Evolutionary conservation across 257 asterid species (phyloP).

Genomic region (Fraxinus pennsylvanica): DNA sequence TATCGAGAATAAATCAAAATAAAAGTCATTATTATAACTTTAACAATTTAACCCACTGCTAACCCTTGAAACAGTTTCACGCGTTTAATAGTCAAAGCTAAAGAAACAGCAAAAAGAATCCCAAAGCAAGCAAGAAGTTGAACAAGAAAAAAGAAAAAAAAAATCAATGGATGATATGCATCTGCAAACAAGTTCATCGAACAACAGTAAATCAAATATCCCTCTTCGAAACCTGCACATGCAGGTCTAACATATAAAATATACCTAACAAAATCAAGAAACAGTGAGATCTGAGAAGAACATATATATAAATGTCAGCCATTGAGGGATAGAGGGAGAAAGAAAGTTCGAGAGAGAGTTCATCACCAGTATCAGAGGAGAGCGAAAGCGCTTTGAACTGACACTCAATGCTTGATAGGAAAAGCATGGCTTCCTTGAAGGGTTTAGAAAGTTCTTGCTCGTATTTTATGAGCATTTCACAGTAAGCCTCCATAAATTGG

Average conservation of each 20-base stretch:
- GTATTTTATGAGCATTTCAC: constrained; percentile 87
- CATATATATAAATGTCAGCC: constrained; percentile 17
- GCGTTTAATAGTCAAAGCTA: constrained; percentile 22
- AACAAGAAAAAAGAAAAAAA: neutral
- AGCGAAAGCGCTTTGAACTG: constrained; percentile 78
- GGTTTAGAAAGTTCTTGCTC: constrained; percentile 96
- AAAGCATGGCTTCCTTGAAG: constrained; percentile 92
- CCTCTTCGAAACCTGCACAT: constrained; percentile 66
- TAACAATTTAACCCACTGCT: neutral
- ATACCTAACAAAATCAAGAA: constrained; percentile 32
- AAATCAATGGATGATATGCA: constrained; percentile 30
- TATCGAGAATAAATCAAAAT: neutral
- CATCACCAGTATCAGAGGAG: constrained; percentile 58
- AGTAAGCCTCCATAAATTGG: constrained; percentile 97
- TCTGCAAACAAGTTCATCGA: constrained; percentile 29
- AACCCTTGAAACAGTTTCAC: constrained; percentile 22
- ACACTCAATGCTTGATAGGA: constrained; percentile 71
- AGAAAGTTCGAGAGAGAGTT: neutral
- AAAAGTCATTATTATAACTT: neutral
- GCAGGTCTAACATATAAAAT: constrained; percentile 30
- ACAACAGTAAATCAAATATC: constrained; percentile 30
- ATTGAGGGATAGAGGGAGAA: neutral
- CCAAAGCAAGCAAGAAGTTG: neutral
- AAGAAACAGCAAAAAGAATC: constrained; percentile 24
- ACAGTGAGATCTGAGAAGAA: constrained; percentile 44